Percentiles rank a stretch among this genome's conserved stretches.
These are phyloP conservation scores for Fraxinus anomala DNA, from an alignment of 257 asterid species.

Conservation along the genomic window DNA sequence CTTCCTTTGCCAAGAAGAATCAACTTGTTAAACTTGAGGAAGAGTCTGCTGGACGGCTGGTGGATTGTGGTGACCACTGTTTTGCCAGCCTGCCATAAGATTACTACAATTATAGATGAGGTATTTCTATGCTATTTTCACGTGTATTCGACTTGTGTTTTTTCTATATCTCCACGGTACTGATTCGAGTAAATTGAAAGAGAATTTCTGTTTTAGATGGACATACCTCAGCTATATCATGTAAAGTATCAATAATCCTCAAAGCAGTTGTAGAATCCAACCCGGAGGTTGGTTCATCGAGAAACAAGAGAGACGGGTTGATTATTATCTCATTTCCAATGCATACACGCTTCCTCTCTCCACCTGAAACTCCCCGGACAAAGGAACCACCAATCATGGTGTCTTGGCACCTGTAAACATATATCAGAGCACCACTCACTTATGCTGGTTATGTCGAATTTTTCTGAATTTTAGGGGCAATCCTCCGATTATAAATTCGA, in stretches of 20 bases:
- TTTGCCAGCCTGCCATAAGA: conserved; percentile 67
- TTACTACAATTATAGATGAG: conserved; percentile 3
- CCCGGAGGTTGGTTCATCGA: conserved; percentile 97
- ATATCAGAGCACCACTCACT: not conserved
- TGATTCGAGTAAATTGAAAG: not conserved
- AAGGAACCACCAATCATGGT: conserved; percentile 98
- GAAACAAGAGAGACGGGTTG: conserved; percentile 84
- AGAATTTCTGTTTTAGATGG: not conserved
- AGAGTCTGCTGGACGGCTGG: conserved; percentile 94
- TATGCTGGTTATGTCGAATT: too few relatives aligned
- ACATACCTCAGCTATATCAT: conserved; percentile 79
- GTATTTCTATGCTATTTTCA: not conserved
- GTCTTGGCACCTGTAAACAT: conserved; percentile 75
- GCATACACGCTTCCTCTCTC: conserved; percentile 92
- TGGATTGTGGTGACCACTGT: conserved; percentile 92
- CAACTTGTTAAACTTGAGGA: conserved; percentile 88
- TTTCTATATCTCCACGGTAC: not conserved
- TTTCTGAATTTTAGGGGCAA: too few relatives aligned
- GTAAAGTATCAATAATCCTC: conserved; percentile 79
- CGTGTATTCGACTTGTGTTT: not conserved
- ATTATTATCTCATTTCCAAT: conserved; percentile 90
- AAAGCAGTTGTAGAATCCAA: conserved; percentile 95
- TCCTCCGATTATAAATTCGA: too few relatives aligned
- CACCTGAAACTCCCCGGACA: conserved; percentile 97
- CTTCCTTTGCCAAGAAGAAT: conserved; percentile 83